Conservation (phyloP, 78 protist genomes). For the Bigelowiella natans region DNA sequence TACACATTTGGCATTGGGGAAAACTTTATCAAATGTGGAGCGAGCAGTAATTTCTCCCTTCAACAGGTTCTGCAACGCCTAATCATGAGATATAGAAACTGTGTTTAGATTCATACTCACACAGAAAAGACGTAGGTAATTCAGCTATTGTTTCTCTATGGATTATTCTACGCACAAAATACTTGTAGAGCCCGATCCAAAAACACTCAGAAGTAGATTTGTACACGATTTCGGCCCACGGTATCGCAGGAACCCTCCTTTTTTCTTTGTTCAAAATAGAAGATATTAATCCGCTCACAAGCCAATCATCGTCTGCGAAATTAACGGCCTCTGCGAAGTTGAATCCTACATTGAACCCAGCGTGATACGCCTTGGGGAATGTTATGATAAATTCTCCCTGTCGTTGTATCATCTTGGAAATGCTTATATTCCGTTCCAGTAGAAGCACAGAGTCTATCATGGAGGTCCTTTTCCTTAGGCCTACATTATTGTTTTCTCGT, state of each 20-base stretch:
- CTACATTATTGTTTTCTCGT: too few relatives aligned
- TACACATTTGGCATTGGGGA: neutral
- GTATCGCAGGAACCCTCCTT: neutral
- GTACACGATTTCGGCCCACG: neutral
- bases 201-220: neutral
- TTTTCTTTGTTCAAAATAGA: neutral
- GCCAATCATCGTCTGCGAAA: slow-evolving; percentile 16
- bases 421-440: neutral
- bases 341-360: slow-evolving; percentile 18
- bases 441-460: neutral
- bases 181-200: neutral
- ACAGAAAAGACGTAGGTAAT: too few relatives aligned
- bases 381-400: slow-evolving; percentile 22
- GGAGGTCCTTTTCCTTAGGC: neutral
- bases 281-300: neutral
- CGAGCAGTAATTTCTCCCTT: too few relatives aligned
- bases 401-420: neutral
- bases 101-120: too few relatives aligned
- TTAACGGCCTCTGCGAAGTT: slow-evolving; percentile 26
- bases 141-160: too few relatives aligned
- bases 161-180: too few relatives aligned
- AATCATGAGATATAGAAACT: too few relatives aligned
- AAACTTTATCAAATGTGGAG: neutral
- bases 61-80: too few relatives aligned
- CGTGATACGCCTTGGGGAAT: slow-evolving; percentile 27